These are phyloP conservation scores for Lasiosphaeris hirsuta DNA, from an alignment of 495 filamentous ascomycete genomes.

Conservation along the genomic window DNA sequence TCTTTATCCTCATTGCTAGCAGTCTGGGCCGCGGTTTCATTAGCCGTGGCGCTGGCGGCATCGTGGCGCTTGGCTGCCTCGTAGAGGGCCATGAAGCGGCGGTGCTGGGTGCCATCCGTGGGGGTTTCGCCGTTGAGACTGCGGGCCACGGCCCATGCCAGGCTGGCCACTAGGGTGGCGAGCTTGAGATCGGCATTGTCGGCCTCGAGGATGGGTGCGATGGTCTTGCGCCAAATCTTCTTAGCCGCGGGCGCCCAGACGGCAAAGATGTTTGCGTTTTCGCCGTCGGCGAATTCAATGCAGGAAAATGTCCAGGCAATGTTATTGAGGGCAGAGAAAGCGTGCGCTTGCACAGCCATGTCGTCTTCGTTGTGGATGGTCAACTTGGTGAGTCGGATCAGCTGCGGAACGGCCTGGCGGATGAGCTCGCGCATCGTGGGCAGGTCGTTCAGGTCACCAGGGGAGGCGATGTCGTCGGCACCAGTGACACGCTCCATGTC, in stretches of 20 bases:
- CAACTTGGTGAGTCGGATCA: conserved; percentile 40
- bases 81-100: conserved; percentile 59
- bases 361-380: conserved; percentile 21
- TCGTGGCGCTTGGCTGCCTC: conserved; percentile 44
- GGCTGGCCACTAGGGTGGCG: conserved; percentile 53
- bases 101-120: conserved; percentile 46
- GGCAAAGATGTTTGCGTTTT: conserved; percentile 38
- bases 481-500: conserved; percentile 59
- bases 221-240: conserved; percentile 49
- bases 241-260: conserved; percentile 50
- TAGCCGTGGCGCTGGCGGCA: background rate
- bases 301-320: conserved; percentile 57
- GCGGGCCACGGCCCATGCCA: conserved; percentile 61
- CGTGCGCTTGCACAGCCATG: conserved; percentile 40
- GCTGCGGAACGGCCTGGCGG: conserved; percentile 45
- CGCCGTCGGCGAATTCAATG: conserved; percentile 42
- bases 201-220: conserved; percentile 50
- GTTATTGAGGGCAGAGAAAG: conserved; percentile 56
- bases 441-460: conserved; percentile 37
- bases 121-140: conserved; percentile 45
- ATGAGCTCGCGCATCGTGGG: conserved; percentile 48
- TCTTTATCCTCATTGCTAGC: conserved; percentile 20
- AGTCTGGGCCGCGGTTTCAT: conserved; percentile 6
- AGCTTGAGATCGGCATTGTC: conserved; percentile 58
- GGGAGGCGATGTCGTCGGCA: conserved; percentile 37